Evolutionary conservation across 352 stramenopile genomes (phyloP), one percentile per base, ranked within the genome.

Genomic region (Phytophthora foliorum): DNA sequence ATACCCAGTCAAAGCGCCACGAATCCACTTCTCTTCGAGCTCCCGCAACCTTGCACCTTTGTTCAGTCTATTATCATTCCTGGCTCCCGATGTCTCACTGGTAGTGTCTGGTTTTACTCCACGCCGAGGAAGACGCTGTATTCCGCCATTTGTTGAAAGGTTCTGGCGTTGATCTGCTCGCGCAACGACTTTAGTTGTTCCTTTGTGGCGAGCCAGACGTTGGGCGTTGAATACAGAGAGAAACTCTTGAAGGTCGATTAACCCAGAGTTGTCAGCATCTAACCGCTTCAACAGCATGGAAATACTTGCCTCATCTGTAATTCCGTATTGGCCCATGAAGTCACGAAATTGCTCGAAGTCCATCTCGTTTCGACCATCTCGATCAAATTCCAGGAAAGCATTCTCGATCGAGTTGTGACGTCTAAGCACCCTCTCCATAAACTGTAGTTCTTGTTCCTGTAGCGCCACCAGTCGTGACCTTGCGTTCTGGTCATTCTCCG

Each of bases 321-420:
- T 71, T 0, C 84, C 84, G 16, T 79, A 90, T 27, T 82, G 74
- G 2, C 55, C 58, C 70, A 92, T 74, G 10, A 92, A 70, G 25
- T 86, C 80, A 6, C 78, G 73, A 55, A 92, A 89, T 63, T 85
- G 69, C 10, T 86, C 80, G 38, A 84, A 89, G 42, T 86, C 74
- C 44, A 91, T 74, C 50, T 84, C 73, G 19, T 69, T 72, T 5
- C 65, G 44, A 4, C 55, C 51, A 16, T 82, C 41, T 6, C 51
- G 58, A 57, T 91, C 77, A 45, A 82, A 78, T 4, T 79, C 69
- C 2, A 46, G 58, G 39, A 92, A 91, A 2, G 82, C 78, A 25
- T 64, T 73, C 22, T 83, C 66, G 2, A 92, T 58, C 0, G 74
- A 84, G n/a, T 69, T 61, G 48, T 89, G 70, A 2, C 73, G 60